Evolutionary conservation across 1,139 yeast species (phyloP).

Genomic region (Wickerhamomyces sp.): DNA sequence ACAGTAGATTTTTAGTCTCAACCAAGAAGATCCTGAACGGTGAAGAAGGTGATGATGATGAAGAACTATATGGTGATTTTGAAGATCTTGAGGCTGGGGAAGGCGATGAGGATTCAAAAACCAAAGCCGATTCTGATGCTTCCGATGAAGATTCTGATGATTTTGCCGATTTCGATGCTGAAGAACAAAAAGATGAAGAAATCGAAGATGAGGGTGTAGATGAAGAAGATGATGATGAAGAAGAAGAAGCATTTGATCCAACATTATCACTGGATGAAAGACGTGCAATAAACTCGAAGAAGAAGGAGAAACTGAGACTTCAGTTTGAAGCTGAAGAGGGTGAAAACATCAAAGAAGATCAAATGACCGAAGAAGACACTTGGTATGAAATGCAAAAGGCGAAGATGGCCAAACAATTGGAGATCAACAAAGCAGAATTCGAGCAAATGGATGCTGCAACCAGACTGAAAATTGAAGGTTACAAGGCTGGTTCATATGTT

Average conservation of each 20-base stretch:
- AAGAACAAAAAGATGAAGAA: slow-evolving; percentile 40
- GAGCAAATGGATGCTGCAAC: slow-evolving; percentile 71
- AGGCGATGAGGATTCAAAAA: slow-evolving; percentile 16
- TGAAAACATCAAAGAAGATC: slow-evolving; percentile 70
- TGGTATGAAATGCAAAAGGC: slow-evolving; percentile 98
- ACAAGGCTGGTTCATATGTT: slow-evolving; percentile 89
- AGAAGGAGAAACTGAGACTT: slow-evolving; percentile 79
- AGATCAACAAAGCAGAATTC: slow-evolving; percentile 79
- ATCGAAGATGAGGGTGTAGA: slow-evolving; percentile 34
- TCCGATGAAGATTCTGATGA: slow-evolving; percentile 37
- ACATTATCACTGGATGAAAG: slow-evolving; percentile 55
- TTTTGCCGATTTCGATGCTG: slow-evolving; percentile 49
- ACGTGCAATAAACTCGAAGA: slow-evolving; percentile 78
- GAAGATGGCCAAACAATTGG: slow-evolving; percentile 93
- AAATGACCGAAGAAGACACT: slow-evolving; percentile 75
- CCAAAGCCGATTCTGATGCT: slow-evolving; percentile 25
- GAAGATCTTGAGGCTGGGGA: slow-evolving; percentile 62
- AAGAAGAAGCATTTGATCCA: slow-evolving; percentile 24
- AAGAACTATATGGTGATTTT: slow-evolving; percentile 69
- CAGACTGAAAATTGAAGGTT: slow-evolving; percentile 84
- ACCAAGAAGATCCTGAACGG: slow-evolving; percentile 44
- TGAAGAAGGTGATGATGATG: slow-evolving; percentile 38
- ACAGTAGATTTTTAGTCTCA: slow-evolving; percentile 62
- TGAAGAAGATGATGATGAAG: slow-evolving; percentile 34
- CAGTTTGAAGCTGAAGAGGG: slow-evolving; percentile 91